These are phyloP conservation scores for Asclepias syriaca DNA, from an alignment of 257 asterid species.

Conservation along the genomic window DNA sequence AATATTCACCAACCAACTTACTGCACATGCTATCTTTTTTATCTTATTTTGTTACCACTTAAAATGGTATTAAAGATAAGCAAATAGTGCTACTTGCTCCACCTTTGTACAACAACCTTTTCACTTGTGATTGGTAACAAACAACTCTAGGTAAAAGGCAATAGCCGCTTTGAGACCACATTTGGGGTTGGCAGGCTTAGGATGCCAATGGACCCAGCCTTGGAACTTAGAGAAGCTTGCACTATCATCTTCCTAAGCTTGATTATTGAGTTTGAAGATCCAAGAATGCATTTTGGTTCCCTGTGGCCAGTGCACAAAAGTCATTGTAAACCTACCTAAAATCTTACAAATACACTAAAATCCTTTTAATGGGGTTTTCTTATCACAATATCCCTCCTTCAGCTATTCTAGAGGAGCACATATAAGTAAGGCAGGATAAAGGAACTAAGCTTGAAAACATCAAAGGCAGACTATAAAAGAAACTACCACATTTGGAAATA, in stretches of 20 bases:
- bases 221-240: constrained; percentile 34
- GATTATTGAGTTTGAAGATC: constrained; percentile 44
- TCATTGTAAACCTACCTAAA: constrained; percentile 24
- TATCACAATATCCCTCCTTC: background rate
- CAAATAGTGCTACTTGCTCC: too few species aligned
- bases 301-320: constrained; percentile 49
- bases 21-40: background rate
- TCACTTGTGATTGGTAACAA: constrained; percentile 10
- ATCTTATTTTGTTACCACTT: background rate
- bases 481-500: background rate
- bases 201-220: constrained; percentile 29
- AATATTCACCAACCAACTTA: background rate
- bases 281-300: constrained; percentile 60
- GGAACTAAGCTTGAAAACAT: background rate
- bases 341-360: too few species aligned
- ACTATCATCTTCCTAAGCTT: constrained; percentile 36
- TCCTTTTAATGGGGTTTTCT: background rate
- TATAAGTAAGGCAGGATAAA: background rate
- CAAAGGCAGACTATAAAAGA: background rate
- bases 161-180: constrained; percentile 33
- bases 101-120: background rate
- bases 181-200: constrained; percentile 29
- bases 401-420: background rate
- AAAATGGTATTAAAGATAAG: too few species aligned
- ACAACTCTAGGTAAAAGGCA: constrained; percentile 34